phyloP scores from a whole-genome alignment of 805 yeast genomes.

The Yarrowia divulgata region DNA sequence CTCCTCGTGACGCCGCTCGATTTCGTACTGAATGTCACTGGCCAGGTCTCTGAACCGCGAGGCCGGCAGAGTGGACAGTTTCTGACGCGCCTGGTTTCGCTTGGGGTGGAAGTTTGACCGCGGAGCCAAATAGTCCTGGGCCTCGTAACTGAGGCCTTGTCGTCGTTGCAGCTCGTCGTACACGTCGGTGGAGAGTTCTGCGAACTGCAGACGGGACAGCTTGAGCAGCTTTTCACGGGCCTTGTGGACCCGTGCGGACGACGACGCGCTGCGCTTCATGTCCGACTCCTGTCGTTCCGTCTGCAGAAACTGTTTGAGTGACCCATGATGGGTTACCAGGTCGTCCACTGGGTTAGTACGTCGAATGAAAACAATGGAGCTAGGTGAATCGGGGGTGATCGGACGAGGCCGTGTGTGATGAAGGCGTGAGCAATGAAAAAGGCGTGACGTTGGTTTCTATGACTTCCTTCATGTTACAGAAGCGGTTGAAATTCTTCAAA shows the following conservation, averaged over 20 bases:
- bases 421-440: too few species aligned
- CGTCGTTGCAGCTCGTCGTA: slow-evolving; percentile 90
- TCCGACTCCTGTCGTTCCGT: slow-evolving; percentile 22
- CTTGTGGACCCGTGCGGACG: slow-evolving; percentile 50
- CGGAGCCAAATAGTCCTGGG: slow-evolving; percentile 63
- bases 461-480: too few species aligned
- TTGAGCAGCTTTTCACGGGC: slow-evolving; percentile 87
- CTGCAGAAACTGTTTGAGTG: slow-evolving; percentile 31
- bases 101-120: slow-evolving; percentile 83
- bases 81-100: slow-evolving; percentile 93
- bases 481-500: too few species aligned
- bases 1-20: slow-evolving; percentile 66
- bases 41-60: slow-evolving; percentile 87
- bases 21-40: slow-evolving; percentile 85
- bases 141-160: slow-evolving; percentile 50
- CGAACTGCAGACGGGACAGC: slow-evolving; percentile 78
- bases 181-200: slow-evolving; percentile 92
- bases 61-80: slow-evolving; percentile 82
- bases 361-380: too few species aligned
- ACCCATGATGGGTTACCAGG: slow-evolving; percentile 37
- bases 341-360: slow-evolving; percentile 34
- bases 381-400: too few species aligned
- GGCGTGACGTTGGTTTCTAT: too few species aligned
- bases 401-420: too few species aligned
- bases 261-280: slow-evolving; percentile 36